These are phyloP conservation scores for Aotearoamyces nothofagi DNA, from an alignment of 2,329 filamentous ascomycete species.

Conservation along the genomic window DNA sequence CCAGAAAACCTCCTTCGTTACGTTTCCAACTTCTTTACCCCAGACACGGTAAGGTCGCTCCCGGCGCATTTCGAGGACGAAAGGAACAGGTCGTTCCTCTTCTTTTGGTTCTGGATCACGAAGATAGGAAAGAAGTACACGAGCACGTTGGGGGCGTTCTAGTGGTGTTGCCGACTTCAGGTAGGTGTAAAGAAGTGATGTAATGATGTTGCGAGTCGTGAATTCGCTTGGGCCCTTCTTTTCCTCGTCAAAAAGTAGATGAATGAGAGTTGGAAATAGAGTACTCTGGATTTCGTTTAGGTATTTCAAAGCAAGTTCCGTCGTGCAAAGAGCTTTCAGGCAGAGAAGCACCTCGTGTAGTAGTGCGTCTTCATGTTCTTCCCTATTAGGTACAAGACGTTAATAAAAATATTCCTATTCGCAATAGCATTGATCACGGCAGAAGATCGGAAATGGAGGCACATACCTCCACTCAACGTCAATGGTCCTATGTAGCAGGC, in stretches of 20 bases:
- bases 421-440: background rate
- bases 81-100: conserved; percentile 61
- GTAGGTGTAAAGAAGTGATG: conserved; percentile 78
- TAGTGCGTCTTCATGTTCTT: conserved; percentile 89
- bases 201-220: conserved; percentile 79
- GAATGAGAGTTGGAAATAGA: conserved; percentile 72
- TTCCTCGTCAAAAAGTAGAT: conserved; percentile 92
- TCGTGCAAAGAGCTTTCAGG: conserved; percentile 88
- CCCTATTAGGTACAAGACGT: conserved; percentile 36
- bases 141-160: conserved; percentile 53
- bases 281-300: conserved; percentile 65
- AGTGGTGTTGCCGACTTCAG: conserved; percentile 49
- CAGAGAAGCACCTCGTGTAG: conserved; percentile 87
- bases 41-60: conserved; percentile 83
- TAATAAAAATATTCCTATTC: conserved; percentile 14
- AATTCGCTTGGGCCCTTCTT: conserved; percentile 97
- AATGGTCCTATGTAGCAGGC: conserved; percentile 79
- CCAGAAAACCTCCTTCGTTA: conserved; percentile 98
- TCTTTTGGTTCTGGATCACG: conserved; percentile 66
- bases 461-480: conserved; percentile 86
- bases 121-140: conserved; percentile 63
- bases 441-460: background rate
- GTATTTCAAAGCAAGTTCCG: conserved; percentile 69
- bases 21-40: conserved; percentile 82
- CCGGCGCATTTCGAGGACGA: conserved; percentile 79